Evolutionary conservation across 805 yeast species (phyloP).

Genomic region (Starmerella cellae): DNA sequence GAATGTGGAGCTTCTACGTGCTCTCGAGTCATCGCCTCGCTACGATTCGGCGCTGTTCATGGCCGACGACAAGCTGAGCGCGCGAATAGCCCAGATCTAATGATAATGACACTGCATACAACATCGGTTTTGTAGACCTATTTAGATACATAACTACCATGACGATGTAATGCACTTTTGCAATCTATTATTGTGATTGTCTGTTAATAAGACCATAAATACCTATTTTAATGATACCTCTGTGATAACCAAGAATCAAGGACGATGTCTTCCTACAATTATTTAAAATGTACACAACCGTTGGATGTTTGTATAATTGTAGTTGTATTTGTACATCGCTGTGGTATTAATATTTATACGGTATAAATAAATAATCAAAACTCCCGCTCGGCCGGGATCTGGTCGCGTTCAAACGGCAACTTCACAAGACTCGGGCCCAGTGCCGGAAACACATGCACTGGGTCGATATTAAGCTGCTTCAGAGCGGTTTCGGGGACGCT

Average conservation of each 20-base stretch:
- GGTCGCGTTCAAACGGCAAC: slow-evolving; percentile 20
- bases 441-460: slow-evolving; percentile 15
- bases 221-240: too few relatives aligned
- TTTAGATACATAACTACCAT: too few relatives aligned
- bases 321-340: neutral
- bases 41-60: slow-evolving; percentile 17
- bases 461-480: neutral
- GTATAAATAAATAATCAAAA: slow-evolving; percentile 1
- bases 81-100: too few relatives aligned
- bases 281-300: too few relatives aligned
- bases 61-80: slow-evolving; percentile 12
- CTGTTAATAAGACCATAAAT: too few relatives aligned
- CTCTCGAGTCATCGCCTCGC: slow-evolving; percentile 15
- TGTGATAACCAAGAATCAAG: too few relatives aligned
- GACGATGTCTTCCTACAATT: too few relatives aligned
- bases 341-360: neutral
- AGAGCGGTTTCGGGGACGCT: neutral
- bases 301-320: too few relatives aligned
- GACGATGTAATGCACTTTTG: too few relatives aligned
- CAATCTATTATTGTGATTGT: too few relatives aligned
- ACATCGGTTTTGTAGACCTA: too few relatives aligned
- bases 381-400: slow-evolving; percentile 13
- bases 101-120: too few relatives aligned
- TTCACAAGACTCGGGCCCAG: slow-evolving; percentile 15
- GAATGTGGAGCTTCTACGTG: slow-evolving; percentile 13